A percentile compares a stretch with the other conserved stretches of the same genome.
These are phyloP conservation scores for Niveomyces coronatus DNA, from an alignment of 2,329 filamentous ascomycete species.

Conservation along the genomic window DNA sequence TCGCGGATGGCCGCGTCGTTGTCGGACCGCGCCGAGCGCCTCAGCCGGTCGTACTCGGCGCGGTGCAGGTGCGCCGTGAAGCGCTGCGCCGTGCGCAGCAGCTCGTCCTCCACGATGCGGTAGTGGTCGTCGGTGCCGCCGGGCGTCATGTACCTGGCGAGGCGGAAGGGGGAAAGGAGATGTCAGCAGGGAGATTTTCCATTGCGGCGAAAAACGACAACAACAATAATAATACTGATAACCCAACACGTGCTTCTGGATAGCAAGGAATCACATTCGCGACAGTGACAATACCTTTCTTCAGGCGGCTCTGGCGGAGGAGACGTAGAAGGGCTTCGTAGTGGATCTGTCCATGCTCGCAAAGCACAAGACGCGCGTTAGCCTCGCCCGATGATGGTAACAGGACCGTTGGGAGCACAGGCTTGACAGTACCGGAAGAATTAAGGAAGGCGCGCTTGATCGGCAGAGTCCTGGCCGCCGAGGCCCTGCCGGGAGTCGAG, in stretches of 20 bases:
- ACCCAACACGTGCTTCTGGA: too few relatives aligned
- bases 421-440: slow-evolving; percentile 8
- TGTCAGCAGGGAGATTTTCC: background rate
- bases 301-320: slow-evolving; percentile 37
- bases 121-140: slow-evolving; percentile 70
- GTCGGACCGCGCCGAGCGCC: slow-evolving; percentile 41
- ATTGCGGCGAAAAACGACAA: background rate
- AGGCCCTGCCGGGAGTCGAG: slow-evolving; percentile 2
- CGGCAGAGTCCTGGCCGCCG: background rate
- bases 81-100: slow-evolving; percentile 52
- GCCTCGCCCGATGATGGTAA: background rate
- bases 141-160: slow-evolving; percentile 49
- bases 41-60: slow-evolving; percentile 64
- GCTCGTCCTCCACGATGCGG: slow-evolving; percentile 79
- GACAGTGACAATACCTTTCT: slow-evolving; percentile 29
- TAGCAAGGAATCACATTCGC: background rate
- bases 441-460: background rate
- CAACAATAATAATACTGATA: too few relatives aligned
- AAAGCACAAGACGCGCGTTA: too few relatives aligned
- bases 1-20: slow-evolving; percentile 41
- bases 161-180: too few relatives aligned
- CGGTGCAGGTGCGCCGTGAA: slow-evolving; percentile 69
- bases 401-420: too few relatives aligned
- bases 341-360: slow-evolving; percentile 13
- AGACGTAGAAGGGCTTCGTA: slow-evolving; percentile 37